These are phyloP conservation scores for Trichosporon faecale DNA, from an alignment of 1,284 basidiomycete genomes.

Conservation along the genomic window DNA sequence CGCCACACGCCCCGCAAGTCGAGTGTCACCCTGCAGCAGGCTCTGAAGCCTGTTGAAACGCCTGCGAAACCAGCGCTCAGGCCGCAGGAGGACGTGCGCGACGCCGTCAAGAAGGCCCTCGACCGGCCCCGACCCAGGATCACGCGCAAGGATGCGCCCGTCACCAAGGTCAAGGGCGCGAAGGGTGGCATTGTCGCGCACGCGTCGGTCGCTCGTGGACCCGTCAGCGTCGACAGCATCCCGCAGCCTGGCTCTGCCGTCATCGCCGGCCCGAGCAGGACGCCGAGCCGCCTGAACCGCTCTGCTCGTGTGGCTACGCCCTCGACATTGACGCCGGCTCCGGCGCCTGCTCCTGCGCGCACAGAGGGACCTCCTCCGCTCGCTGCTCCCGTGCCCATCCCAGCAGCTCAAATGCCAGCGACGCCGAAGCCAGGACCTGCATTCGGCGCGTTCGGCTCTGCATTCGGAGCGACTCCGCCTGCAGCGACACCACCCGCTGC, in stretches of 20 bases:
- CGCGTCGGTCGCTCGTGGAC: slow-evolving; percentile 23
- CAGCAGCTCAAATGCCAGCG: background rate
- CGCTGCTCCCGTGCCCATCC: background rate
- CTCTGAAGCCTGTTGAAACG: slow-evolving; percentile 7
- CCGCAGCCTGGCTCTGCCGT: slow-evolving; percentile 17
- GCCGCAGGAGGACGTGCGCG: slow-evolving; percentile 18
- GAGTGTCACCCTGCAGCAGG: slow-evolving; percentile 1
- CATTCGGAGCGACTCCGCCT: background rate
- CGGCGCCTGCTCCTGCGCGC: background rate
- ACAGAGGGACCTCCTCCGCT: background rate
- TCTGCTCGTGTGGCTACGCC: slow-evolving; percentile 27
- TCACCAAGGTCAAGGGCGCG: slow-evolving; percentile 12
- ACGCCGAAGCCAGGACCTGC: background rate
- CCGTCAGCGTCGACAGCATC: slow-evolving; percentile 21
- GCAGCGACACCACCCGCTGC: slow-evolving; percentile 9
- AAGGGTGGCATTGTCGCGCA: slow-evolving; percentile 21
- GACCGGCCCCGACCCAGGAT: slow-evolving; percentile 8
- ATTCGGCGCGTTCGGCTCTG: background rate
- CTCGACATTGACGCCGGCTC: slow-evolving; percentile 14
- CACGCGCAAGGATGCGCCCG: slow-evolving; percentile 5
- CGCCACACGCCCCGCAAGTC: slow-evolving; percentile 6
- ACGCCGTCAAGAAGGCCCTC: background rate
- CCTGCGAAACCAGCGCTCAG: slow-evolving; percentile 14
- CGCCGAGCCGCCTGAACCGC: background rate
- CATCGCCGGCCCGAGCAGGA: background rate